Base-by-base conservation (phyloP, 495 filamentous ascomycete species). In the Tuber brumale region DNA sequence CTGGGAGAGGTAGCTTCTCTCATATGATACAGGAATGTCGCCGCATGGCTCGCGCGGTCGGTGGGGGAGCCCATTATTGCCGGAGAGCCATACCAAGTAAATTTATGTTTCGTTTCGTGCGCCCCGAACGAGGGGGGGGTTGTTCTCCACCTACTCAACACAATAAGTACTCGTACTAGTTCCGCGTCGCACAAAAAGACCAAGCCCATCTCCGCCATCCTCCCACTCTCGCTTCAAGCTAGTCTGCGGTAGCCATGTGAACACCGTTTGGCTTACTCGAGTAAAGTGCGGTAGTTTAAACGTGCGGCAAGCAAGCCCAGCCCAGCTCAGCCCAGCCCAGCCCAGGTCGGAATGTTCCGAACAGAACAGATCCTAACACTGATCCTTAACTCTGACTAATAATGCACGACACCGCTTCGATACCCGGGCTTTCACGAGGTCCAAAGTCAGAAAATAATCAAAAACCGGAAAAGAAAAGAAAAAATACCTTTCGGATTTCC, bases 321-420 rank as follows among this genome's bases (percentile, higher is more conserved):
- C 44, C 43, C 43, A 16, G 10, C 12, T 14, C 69, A 43, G 66
- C 76, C 43, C 43, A 16, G 10, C 12, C 12, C 69, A 43, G 66
- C 76, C 77, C 77, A 75, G 69, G 73, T 79, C 78, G 78, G 78
- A 75, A 80, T 70, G 61, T 79, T 79, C 78, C 78, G 76, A 79
- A 70, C 72, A 79, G 57, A 42, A 76, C 23, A 9, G 46, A 51
- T n/a, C 76, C 72, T 78, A 78, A 75, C 78, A 70, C 76, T 66
- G 78, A 66, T 51, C 31, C 75, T 23, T 42, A 39, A 71, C 66
- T 77, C 69, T 72, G 76, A 71, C 78, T 75, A 75, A 79, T 75
- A 39, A 39, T 39, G 37, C 37, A 75, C 73, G 78, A 79, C 76
- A 79, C 78, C 76, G 57, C 70, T 61, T 76, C 72, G 72, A 79